A percentile compares a stretch with the other conserved stretches of the same genome.
phyloP scores from a whole-genome alignment of 2,329 filamentous ascomycete genomes.

The Colletotrichum higginsianum region DNA sequence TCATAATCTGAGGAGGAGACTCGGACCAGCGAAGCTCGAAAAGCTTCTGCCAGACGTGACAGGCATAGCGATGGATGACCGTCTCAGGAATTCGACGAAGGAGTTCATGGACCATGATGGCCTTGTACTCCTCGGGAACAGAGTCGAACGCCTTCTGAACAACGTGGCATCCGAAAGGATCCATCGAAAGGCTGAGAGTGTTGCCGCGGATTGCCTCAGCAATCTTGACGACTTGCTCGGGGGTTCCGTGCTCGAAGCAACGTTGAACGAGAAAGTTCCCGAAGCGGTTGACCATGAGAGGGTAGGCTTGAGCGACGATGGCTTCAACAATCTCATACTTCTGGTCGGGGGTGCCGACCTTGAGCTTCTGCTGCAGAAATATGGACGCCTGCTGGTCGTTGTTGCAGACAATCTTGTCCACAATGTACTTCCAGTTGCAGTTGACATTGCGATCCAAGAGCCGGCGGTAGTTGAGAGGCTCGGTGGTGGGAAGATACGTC shows the following conservation, averaged over 20 bases:
- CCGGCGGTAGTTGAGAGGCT: slow-evolving; percentile 96
- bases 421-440: slow-evolving; percentile 99
- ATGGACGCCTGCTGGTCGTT: slow-evolving; percentile 99
- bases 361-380: slow-evolving; percentile 98
- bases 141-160: slow-evolving; percentile 99
- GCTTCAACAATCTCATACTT: slow-evolving; percentile 98
- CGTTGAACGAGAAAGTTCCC: slow-evolving; percentile 98
- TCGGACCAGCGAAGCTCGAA: slow-evolving; percentile 98
- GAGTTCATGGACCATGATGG: slow-evolving; percentile 98
- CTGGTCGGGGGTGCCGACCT: slow-evolving; percentile 93
- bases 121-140: slow-evolving; percentile 97
- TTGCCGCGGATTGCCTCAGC: slow-evolving; percentile 95
- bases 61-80: slow-evolving; percentile 98
- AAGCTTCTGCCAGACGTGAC: slow-evolving; percentile 99
- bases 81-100: slow-evolving; percentile 96
- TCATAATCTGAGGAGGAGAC: slow-evolving; percentile 97
- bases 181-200: slow-evolving; percentile 95
- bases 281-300: slow-evolving; percentile 98
- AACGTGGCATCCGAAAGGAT: slow-evolving; percentile 97
- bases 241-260: slow-evolving; percentile 97
- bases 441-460: slow-evolving; percentile 95
- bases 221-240: slow-evolving; percentile 94
- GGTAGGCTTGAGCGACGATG: slow-evolving; percentile 94
- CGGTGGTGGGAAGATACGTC: slow-evolving; percentile 87
- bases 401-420: slow-evolving; percentile 99